These are phyloP conservation scores for Penicillium roqueforti DNA, from an alignment of 495 filamentous ascomycete genomes.

Conservation along the genomic window DNA sequence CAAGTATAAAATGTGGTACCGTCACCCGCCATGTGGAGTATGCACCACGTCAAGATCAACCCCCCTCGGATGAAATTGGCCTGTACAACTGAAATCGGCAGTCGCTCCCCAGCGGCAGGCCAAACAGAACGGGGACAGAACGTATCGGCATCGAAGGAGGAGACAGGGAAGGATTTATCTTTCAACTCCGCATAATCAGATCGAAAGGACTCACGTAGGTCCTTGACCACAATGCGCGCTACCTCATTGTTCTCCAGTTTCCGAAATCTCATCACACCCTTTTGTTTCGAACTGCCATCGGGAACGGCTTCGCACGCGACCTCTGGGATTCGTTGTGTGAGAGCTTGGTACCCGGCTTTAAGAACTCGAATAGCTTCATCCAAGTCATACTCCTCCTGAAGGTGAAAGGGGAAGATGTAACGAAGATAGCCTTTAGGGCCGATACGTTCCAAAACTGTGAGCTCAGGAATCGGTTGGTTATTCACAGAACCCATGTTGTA, in stretches of 20 bases:
- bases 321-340: slow-evolving; percentile 24
- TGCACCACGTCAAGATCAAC: slow-evolving; percentile 23
- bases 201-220: slow-evolving; percentile 25
- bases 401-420: slow-evolving; percentile 28
- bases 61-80: slow-evolving; percentile 37
- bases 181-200: slow-evolving; percentile 29
- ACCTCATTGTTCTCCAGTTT: slow-evolving; percentile 10
- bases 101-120: slow-evolving; percentile 26
- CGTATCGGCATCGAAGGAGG: slow-evolving; percentile 27
- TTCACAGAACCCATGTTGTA: slow-evolving; percentile 9
- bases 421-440: slow-evolving; percentile 35
- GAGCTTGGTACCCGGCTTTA: slow-evolving; percentile 23
- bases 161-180: slow-evolving; percentile 26
- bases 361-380: slow-evolving; percentile 24
- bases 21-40: slow-evolving; percentile 34
- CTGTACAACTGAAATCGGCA: slow-evolving; percentile 29
- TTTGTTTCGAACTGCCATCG: slow-evolving; percentile 22
- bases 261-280: slow-evolving; percentile 28
- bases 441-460: slow-evolving; percentile 32
- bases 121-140: slow-evolving; percentile 30
- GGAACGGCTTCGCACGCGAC: slow-evolving; percentile 32
- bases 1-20: slow-evolving; percentile 28
- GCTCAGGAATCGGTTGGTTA: slow-evolving; percentile 12
- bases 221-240: slow-evolving; percentile 21
- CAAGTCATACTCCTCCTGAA: slow-evolving; percentile 22